Evolutionary conservation across 2,329 filamentous ascomycete genomes (phyloP).

Genomic region (Corynespora cassiicola): DNA sequence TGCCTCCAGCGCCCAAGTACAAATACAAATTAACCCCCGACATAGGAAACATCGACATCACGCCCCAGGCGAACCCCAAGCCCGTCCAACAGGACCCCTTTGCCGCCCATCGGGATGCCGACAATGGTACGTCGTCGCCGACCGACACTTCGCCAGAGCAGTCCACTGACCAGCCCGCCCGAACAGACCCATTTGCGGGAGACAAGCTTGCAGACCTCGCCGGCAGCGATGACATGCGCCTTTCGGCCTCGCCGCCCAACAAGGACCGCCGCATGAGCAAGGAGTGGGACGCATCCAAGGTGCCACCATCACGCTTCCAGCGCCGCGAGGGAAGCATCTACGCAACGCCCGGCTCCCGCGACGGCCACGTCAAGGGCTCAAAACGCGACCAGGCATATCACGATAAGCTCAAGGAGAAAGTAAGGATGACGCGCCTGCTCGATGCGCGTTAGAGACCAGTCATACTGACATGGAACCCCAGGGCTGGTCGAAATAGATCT

Average conservation of each 20-base stretch:
- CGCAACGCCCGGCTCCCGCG: slow-evolving; percentile 68
- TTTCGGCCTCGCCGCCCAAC: slow-evolving; percentile 16
- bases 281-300: slow-evolving; percentile 67
- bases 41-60: slow-evolving; percentile 24
- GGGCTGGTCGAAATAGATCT: too few relatives aligned
- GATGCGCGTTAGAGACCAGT: too few relatives aligned
- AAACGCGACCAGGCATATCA: slow-evolving; percentile 63
- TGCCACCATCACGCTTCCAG: slow-evolving; percentile 71
- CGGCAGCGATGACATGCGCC: slow-evolving; percentile 26
- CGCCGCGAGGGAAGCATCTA: slow-evolving; percentile 74
- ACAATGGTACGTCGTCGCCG: slow-evolving; percentile 13
- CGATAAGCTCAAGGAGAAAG: slow-evolving; percentile 58
- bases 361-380: slow-evolving; percentile 66
- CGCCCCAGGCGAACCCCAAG: slow-evolving; percentile 21
- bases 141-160: not conserved
- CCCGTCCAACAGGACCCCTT: slow-evolving; percentile 26
- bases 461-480: too few relatives aligned
- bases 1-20: too few relatives aligned
- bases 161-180: too few relatives aligned
- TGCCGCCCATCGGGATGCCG: slow-evolving; percentile 22
- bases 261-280: slow-evolving; percentile 44
- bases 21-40: slow-evolving; percentile 3
- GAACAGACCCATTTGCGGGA: slow-evolving; percentile 25
- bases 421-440: too few relatives aligned
- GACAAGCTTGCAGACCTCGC: slow-evolving; percentile 29